Evolutionary conservation across 306 rosid genomes (phyloP).

Genomic region (Inga oerstediana): DNA sequence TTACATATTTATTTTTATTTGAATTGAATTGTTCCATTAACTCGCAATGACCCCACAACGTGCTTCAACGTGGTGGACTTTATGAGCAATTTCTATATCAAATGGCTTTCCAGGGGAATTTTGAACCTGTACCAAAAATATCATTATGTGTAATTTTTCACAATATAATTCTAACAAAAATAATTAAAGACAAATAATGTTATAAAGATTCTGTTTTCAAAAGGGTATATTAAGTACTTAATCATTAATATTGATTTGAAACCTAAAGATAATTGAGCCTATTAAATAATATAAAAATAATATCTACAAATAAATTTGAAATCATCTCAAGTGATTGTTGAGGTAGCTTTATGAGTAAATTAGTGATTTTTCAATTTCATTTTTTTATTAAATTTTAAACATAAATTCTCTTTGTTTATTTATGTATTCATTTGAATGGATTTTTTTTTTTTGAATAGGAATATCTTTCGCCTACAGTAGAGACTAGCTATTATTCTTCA

Average conservation of each 20-base stretch:
- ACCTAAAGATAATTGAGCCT: background rate
- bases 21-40: constrained; percentile 43
- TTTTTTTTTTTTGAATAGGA: too few species aligned
- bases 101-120: constrained; percentile 24
- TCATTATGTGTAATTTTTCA: background rate
- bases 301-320: background rate
- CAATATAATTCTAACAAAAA: too few species aligned
- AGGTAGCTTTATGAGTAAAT: background rate
- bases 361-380: background rate
- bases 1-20: background rate
- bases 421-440: too few species aligned
- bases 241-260: background rate
- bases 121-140: constrained; percentile 15
- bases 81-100: constrained; percentile 40
- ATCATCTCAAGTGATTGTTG: background rate
- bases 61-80: constrained; percentile 74
- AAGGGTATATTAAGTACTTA: background rate
- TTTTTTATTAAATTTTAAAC: background rate
- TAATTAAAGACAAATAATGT: background rate
- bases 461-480: too few species aligned
- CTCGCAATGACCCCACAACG: constrained; percentile 67
- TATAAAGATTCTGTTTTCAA: too few species aligned
- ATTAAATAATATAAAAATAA: too few species aligned
- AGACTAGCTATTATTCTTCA: too few species aligned
- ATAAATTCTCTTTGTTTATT: background rate